Conservation (phyloP, 805 yeast genomes). For the Candida multigemmis region DNA sequence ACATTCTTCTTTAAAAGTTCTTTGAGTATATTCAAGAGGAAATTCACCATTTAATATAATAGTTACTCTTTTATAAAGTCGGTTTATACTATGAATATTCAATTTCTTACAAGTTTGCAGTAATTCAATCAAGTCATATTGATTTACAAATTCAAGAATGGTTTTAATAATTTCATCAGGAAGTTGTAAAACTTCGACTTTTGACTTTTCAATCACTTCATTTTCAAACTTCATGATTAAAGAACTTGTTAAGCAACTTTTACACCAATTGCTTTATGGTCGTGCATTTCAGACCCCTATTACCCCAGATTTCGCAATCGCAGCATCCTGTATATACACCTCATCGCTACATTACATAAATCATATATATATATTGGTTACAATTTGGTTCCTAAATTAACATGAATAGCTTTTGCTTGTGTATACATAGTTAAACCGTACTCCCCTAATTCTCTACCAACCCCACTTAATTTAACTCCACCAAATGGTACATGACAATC, state of each 20-base stretch:
- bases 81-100: slow-evolving; percentile 11
- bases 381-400: slow-evolving; percentile 47
- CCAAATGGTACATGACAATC: slow-evolving; percentile 57
- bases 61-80: slow-evolving; percentile 20
- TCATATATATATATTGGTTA: too few relatives aligned
- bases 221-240: too few relatives aligned
- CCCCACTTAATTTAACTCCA: slow-evolving; percentile 71
- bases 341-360: too few relatives aligned
- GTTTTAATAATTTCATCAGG: slow-evolving; percentile 3
- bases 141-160: slow-evolving; percentile 18
- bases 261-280: too few relatives aligned
- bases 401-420: slow-evolving; percentile 68
- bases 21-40: slow-evolving; percentile 11
- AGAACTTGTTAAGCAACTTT: too few relatives aligned
- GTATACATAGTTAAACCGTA: slow-evolving; percentile 65
- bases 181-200: too few relatives aligned
- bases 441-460: slow-evolving; percentile 75
- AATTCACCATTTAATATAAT: slow-evolving; percentile 18
- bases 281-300: too few relatives aligned
- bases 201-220: too few relatives aligned
- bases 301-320: too few relatives aligned
- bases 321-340: too few relatives aligned
- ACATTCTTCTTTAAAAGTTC: slow-evolving; percentile 13
- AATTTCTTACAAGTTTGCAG: slow-evolving; percentile 13
- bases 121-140: slow-evolving; percentile 18